These are phyloP conservation scores for Microcyclospora pomicola DNA, from an alignment of 2,329 filamentous ascomycete species.

Conservation along the genomic window DNA sequence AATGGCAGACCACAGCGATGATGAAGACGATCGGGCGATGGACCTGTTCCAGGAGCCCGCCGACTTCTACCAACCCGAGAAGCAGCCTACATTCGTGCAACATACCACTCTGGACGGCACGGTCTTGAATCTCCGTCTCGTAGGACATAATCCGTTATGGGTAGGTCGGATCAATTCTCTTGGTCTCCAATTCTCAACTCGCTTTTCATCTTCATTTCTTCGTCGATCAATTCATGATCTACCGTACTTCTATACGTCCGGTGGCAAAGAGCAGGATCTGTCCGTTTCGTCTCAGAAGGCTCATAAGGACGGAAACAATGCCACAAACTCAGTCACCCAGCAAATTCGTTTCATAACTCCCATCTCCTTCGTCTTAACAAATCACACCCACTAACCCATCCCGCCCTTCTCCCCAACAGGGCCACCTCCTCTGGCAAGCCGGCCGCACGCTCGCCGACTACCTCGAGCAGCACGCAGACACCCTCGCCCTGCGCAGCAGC, in stretches of 20 bases:
- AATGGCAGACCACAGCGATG: slow-evolving; percentile 6
- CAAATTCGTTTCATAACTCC: too few species aligned
- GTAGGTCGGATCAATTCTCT: slow-evolving; percentile 29
- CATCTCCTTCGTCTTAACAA: too few species aligned
- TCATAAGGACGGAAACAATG: too few species aligned
- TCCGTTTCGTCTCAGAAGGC: too few species aligned
- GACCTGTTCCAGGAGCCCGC: slow-evolving; percentile 67
- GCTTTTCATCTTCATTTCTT: too few species aligned
- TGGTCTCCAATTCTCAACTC: background rate
- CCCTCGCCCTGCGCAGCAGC: slow-evolving; percentile 44
- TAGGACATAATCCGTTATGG: slow-evolving; percentile 80
- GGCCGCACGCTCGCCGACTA: slow-evolving; percentile 64
- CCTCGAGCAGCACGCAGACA: slow-evolving; percentile 53
- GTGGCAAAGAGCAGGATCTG: too few species aligned
- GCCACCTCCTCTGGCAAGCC: slow-evolving; percentile 85
- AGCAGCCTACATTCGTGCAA: slow-evolving; percentile 57
- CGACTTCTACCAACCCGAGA: slow-evolving; percentile 66
- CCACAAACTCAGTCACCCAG: too few species aligned
- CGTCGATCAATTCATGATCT: too few species aligned
- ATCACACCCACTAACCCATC: background rate
- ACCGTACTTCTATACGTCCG: too few species aligned
- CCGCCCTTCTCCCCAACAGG: slow-evolving; percentile 31
- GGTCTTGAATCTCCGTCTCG: slow-evolving; percentile 57
- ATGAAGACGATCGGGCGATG: slow-evolving; percentile 24
- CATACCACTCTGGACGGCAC: slow-evolving; percentile 56